Evolutionary conservation across 106 monocot species (phyloP), one percentile per base, ranked within the genome.

Genomic region (Dioscorea zingiberensis): DNA sequence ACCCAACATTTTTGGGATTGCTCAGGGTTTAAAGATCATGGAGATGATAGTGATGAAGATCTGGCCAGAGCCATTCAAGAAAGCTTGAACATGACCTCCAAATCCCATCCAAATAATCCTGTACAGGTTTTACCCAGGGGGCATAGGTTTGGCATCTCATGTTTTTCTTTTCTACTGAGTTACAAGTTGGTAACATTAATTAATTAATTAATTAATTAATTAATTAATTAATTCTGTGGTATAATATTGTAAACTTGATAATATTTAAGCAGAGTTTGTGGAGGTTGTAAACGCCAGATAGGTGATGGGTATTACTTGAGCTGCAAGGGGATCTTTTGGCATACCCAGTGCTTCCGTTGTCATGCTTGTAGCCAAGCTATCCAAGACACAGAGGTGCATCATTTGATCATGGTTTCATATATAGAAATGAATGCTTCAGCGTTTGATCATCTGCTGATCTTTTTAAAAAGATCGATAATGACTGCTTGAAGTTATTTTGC

Each of bases 291-390:
- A 9, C 84, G 32, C 25, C 92, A 86, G 72, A 97, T 97, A 70
- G 92, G 85, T 16, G 76, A 81, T 60, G 97, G 97, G 2, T 92
- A 92, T 77, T 97, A 92, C 63, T 68, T 92, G 55, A 92, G 97
- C 65, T 91, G 92, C 75, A 84, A 88, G 91, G 97, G 86, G 24
- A 84, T 79, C 17, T 89, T 75, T 49, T 97, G 97, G 97, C 97
- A 97, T 25, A 83, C 88, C 2, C 91, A 86, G 0, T 97, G 97
- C 66, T 97, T 97, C 62, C 54, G 87, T 17, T 97, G 97, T 12
- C 67, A 68, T 71, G 73, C 77, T n/a, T 97, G 97, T 68, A 56
- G 76, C 46, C 71, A 70, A 3, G 72, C 76, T 62, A 97, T 97
- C 53, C 74, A 71, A 60, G 97, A 92, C 72, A 86, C 83, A 19